A percentile compares a stretch with the other conserved stretches of the same genome.
Conservation (phyloP, 768 basidiomycete species). For the Lactarius quietus region DNA sequence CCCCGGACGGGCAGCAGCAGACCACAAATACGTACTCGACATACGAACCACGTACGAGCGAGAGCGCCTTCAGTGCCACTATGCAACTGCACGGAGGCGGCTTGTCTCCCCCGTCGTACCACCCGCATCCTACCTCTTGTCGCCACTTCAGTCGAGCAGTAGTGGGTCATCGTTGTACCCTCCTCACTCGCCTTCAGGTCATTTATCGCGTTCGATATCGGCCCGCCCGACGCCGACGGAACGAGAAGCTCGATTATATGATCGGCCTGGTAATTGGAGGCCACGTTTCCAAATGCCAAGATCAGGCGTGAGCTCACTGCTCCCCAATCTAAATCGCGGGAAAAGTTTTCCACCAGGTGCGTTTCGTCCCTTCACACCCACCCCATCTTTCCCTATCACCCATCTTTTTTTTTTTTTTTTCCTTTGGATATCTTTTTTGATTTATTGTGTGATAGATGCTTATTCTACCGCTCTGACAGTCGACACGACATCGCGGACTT, state of each 20-base stretch:
- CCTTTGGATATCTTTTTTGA: neutral
- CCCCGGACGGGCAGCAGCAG: slow-evolving; percentile 1
- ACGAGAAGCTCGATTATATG: slow-evolving; percentile 15
- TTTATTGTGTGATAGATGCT: neutral
- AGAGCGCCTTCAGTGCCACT: slow-evolving; percentile 24
- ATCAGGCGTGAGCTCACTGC: slow-evolving; percentile 27
- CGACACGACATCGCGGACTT: slow-evolving; percentile 21
- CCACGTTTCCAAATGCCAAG: slow-evolving; percentile 34
- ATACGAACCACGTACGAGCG: slow-evolving; percentile 25
- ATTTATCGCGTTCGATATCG: slow-evolving; percentile 15
- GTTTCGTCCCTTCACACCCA: neutral
- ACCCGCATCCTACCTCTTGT: slow-evolving; percentile 13
- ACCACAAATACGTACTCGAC: neutral
- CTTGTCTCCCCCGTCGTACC: slow-evolving; percentile 19
- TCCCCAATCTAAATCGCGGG: slow-evolving; percentile 26
- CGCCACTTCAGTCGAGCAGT: slow-evolving; percentile 11
- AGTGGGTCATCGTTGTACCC: slow-evolving; percentile 1
- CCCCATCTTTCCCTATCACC: neutral
- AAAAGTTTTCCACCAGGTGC: slow-evolving; percentile 27
- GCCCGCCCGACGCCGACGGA: neutral
- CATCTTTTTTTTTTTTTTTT: neutral
- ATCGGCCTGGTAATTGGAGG: slow-evolving; percentile 31
- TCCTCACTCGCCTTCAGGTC: slow-evolving; percentile 4
- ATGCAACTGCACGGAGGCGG: slow-evolving; percentile 10
- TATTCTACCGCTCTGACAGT: neutral